phyloP scores from a whole-genome alignment of 805 yeast species.

The Ogataea trehaloabstinens region DNA sequence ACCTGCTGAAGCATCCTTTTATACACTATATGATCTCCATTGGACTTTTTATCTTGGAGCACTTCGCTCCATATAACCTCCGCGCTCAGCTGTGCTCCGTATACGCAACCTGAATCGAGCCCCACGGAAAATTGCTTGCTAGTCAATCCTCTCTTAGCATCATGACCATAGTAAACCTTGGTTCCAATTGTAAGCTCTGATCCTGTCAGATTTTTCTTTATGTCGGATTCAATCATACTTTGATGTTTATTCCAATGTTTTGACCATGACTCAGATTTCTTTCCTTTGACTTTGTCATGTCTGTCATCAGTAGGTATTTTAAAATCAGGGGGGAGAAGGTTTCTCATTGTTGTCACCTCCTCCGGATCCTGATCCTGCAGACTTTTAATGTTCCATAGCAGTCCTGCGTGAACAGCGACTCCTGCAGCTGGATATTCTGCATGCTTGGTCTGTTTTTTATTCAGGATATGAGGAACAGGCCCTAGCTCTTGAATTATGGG shows the following conservation, averaged over 20 bases:
- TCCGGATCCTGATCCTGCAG: slow-evolving; percentile 58
- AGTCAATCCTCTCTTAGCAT: slow-evolving; percentile 74
- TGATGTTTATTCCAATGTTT: slow-evolving; percentile 32
- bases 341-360: slow-evolving; percentile 67
- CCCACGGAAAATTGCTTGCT: slow-evolving; percentile 69
- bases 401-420: slow-evolving; percentile 81
- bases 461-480: slow-evolving; percentile 45
- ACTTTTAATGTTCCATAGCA: slow-evolving; percentile 57
- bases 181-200: slow-evolving; percentile 23
- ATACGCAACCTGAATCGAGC: slow-evolving; percentile 78
- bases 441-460: slow-evolving; percentile 23
- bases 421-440: slow-evolving; percentile 32
- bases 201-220: slow-evolving; percentile 5
- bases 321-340: slow-evolving; percentile 64
- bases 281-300: slow-evolving; percentile 26
- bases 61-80: slow-evolving; percentile 45
- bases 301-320: slow-evolving; percentile 50
- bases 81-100: slow-evolving; percentile 69
- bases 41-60: slow-evolving; percentile 2
- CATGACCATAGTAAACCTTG: slow-evolving; percentile 82
- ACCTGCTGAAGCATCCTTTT: slow-evolving; percentile 28
- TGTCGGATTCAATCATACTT: slow-evolving; percentile 7
- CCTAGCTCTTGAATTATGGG: slow-evolving; percentile 66
- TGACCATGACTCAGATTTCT: slow-evolving; percentile 32
- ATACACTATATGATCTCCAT: slow-evolving; percentile 20